phyloP scores from a whole-genome alignment of 2,329 filamentous ascomycete genomes.

The Hymenoscyphus repandus region DNA sequence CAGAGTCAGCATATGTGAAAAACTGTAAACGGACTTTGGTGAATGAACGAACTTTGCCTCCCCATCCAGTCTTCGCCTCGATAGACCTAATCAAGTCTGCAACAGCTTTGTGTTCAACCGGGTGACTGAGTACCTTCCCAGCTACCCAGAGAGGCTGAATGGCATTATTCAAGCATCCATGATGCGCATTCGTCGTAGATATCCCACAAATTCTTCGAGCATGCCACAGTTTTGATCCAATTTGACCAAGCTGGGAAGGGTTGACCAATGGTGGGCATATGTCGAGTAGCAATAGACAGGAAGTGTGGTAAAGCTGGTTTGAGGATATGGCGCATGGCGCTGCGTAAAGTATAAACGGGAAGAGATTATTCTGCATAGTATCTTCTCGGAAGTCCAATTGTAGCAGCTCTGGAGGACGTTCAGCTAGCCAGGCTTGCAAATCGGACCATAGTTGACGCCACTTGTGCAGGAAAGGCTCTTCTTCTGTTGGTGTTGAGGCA shows the following conservation, averaged over 20 bases:
- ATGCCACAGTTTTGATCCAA: constrained; percentile 45
- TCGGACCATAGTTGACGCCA: constrained; percentile 47
- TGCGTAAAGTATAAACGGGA: constrained; percentile 40
- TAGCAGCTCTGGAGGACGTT: constrained; percentile 41
- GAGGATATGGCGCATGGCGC: constrained; percentile 52
- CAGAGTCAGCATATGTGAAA: constrained; percentile 48
- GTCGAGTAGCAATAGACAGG: constrained; percentile 46
- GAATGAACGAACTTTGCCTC: no score
- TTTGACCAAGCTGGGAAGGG: constrained; percentile 26
- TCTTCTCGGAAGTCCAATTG: constrained; percentile 2
- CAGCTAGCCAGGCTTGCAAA: constrained; percentile 42
- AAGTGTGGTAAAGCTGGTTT: constrained; percentile 53
- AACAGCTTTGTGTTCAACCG: constrained; percentile 36
- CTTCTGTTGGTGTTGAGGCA: constrained; percentile 39
- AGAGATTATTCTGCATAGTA: background rate
- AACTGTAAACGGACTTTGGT: constrained; percentile 44
- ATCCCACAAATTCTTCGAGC: constrained; percentile 51
- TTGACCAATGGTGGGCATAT: constrained; percentile 37
- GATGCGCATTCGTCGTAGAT: constrained; percentile 49
- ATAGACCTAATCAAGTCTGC: constrained; percentile 37
- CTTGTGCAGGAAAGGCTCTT: constrained; percentile 35
- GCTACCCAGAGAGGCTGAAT: constrained; percentile 54
- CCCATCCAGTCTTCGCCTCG: no score
- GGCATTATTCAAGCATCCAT: constrained; percentile 51
- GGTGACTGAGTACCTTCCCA: constrained; percentile 48